Evolutionary conservation across 169 alveolate genomes (phyloP), one percentile per base, ranked within the genome.

Genomic region (Cryptosporidium bovis): DNA sequence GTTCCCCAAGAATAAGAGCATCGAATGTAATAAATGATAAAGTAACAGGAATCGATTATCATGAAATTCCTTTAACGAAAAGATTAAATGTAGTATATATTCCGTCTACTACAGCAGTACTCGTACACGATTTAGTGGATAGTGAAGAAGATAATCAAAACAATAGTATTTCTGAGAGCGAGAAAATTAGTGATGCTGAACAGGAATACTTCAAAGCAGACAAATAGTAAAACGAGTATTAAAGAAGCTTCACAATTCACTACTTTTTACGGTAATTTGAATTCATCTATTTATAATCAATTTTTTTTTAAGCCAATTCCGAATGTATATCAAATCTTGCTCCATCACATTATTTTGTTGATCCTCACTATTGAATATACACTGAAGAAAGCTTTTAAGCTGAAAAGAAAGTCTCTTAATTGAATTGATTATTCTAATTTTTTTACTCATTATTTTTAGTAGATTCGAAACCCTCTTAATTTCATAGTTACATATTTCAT

Each of bases 1-100:
- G 87, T 24, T 77, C 87, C 4, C 87, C 87, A 29, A 55, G 87
- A 62, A 77, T 77, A 40, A 33, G 71, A 46, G 87, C 87, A 7
- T 46, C 69, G 6, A 77, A 77, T 36, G 31, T 66, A 2, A 36
- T 77, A 0, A 60, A 56, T 44, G 71, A 77, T 44, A 24, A 69
- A n/a, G 27, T 69, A 12, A 51, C 67, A 31, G 83, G 66, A 18
- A 51, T 69, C 16, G 83, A 53, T 16, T 77, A 77, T 60, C 87
- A 77, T 60, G 87, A 77, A 62, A 71, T 77, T 36, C 87, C 87
- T 34, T 46, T 77, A 40, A 77, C 62, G 16, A 77, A 50, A 77
- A 77, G 87, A n/a, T 44, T 77, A 44, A 77, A 77, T 60, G 51
- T 77, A 24, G 87, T 77, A 16, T 77, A 77, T 36, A 62, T 77